phyloP scores from a whole-genome alignment of 352 stramenopile genomes.

The Pythium rishiriense region DNA sequence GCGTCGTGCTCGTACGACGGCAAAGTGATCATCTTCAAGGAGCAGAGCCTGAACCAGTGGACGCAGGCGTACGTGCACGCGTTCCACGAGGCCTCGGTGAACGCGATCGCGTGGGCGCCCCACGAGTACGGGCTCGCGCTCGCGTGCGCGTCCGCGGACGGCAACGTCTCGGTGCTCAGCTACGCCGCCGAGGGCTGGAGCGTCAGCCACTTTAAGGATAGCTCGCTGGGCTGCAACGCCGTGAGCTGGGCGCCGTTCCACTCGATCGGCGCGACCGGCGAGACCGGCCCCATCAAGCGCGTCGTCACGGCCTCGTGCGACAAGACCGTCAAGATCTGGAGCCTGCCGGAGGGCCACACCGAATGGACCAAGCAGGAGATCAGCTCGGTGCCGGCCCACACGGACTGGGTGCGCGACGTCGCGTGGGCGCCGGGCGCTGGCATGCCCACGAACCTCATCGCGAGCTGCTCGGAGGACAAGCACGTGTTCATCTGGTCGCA shows the following conservation, averaged over 20 bases:
- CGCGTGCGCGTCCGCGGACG: conserved; percentile 94
- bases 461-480: conserved; percentile 89
- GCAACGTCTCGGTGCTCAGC: conserved; percentile 90
- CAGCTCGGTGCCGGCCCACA: conserved; percentile 84
- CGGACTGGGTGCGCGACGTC: conserved; percentile 97
- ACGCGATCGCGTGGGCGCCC: conserved; percentile 95
- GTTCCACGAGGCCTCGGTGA: conserved; percentile 92
- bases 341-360: conserved; percentile 61
- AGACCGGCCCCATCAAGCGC: conserved; percentile 54
- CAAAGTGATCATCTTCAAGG: conserved; percentile 96
- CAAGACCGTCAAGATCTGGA: conserved; percentile 98
- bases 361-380: conserved; percentile 84
- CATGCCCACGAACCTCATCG: conserved; percentile 94
- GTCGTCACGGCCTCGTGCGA: conserved; percentile 97
- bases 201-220: conserved; percentile 94
- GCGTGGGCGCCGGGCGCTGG: conserved; percentile 95
- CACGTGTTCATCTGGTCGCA: conserved; percentile 97
- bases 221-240: conserved; percentile 94
- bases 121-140: conserved; percentile 96
- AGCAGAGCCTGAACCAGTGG: conserved; percentile 94
- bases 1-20: conserved; percentile 98
- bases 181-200: conserved; percentile 88
- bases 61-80: conserved; percentile 89
- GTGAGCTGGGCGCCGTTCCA: conserved; percentile 95
- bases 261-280: conserved; percentile 52